Evolutionary conservation across 306 rosid genomes (phyloP).

Genomic region (Arachis hypogaea): DNA sequence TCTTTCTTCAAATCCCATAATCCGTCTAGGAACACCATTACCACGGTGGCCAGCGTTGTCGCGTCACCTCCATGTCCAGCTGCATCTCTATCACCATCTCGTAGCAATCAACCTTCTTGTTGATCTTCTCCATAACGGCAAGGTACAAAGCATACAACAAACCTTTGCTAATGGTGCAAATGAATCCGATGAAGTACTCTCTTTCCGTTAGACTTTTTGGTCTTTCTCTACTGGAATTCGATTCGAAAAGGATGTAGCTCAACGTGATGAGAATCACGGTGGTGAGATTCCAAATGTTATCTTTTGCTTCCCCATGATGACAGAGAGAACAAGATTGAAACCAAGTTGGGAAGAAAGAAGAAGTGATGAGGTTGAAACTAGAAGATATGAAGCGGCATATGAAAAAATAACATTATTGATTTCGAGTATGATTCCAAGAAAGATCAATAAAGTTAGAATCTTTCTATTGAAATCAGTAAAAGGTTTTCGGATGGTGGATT

Average conservation of each 20-base stretch:
- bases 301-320: slow-evolving; percentile 62
- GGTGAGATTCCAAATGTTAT: slow-evolving; percentile 68
- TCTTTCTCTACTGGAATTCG: slow-evolving; percentile 49
- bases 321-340: slow-evolving; percentile 72
- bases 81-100: slow-evolving; percentile 86
- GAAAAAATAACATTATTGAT: slow-evolving; percentile 4
- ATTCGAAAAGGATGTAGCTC: slow-evolving; percentile 56
- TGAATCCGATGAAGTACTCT: slow-evolving; percentile 62
- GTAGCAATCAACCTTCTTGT: slow-evolving; percentile 55
- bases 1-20: slow-evolving; percentile 12
- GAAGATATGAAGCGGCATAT: slow-evolving; percentile 61
- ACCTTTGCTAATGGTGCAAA: slow-evolving; percentile 68
- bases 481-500: too few species aligned
- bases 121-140: slow-evolving; percentile 66
- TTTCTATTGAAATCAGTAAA: too few species aligned
- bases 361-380: slow-evolving; percentile 75
- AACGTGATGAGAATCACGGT: slow-evolving; percentile 66
- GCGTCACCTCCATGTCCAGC: slow-evolving; percentile 63
- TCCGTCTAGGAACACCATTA: slow-evolving; percentile 55
- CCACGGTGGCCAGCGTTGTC: slow-evolving; percentile 48
- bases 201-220: slow-evolving; percentile 35
- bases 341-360: slow-evolving; percentile 62
- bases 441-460: not conserved
- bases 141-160: slow-evolving; percentile 61
- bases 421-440: too few species aligned